A percentile compares a stretch with the other conserved stretches of the same genome.
Evolutionary conservation across 805 yeast genomes (phyloP).

Genomic region (Teunomyces funiuensis): DNA sequence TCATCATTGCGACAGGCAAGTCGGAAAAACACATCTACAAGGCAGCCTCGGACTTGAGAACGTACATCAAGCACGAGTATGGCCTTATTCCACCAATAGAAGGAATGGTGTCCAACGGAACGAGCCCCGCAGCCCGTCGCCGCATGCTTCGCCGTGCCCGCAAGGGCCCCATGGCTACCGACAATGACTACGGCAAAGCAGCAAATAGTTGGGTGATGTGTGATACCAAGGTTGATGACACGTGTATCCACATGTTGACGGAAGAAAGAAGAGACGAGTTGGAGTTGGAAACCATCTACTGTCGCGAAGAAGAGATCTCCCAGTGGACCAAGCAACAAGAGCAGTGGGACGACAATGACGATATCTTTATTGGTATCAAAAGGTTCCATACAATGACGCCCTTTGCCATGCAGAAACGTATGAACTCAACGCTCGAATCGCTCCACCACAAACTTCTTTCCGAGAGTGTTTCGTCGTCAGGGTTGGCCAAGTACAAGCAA

Average conservation of each 20-base stretch:
- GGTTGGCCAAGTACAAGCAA: conserved; percentile 1
- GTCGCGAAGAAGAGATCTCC: conserved; percentile 38
- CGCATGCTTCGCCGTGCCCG: conserved; percentile 51
- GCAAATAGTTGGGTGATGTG: conserved; percentile 84
- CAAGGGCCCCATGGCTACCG: conserved; percentile 51
- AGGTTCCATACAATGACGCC: conserved; percentile 38
- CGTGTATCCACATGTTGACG: conserved; percentile 73
- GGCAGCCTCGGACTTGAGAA: conserved; percentile 61
- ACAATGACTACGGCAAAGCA: conserved; percentile 54
- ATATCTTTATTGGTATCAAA: conserved; percentile 23
- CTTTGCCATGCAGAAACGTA: conserved; percentile 1
- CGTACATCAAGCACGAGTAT: conserved; percentile 51
- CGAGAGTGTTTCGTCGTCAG: neutral
- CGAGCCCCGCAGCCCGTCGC: conserved; percentile 38
- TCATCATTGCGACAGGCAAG: conserved; percentile 73
- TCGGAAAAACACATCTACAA: conserved; percentile 72
- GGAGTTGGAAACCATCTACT: conserved; percentile 72
- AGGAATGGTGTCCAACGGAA: conserved; percentile 65
- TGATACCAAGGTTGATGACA: conserved; percentile 61
- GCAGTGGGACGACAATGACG: conserved; percentile 17
- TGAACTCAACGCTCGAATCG: neutral
- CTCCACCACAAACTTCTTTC: neutral
- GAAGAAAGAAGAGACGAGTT: conserved; percentile 63
- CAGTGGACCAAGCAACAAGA: conserved; percentile 21
- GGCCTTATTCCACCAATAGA: conserved; percentile 54